Percentiles rank a stretch among this genome's conserved stretches.
Evolutionary conservation across 192 early-diverging fungal species (phyloP).

Genomic region (Coemansia sp.): DNA sequence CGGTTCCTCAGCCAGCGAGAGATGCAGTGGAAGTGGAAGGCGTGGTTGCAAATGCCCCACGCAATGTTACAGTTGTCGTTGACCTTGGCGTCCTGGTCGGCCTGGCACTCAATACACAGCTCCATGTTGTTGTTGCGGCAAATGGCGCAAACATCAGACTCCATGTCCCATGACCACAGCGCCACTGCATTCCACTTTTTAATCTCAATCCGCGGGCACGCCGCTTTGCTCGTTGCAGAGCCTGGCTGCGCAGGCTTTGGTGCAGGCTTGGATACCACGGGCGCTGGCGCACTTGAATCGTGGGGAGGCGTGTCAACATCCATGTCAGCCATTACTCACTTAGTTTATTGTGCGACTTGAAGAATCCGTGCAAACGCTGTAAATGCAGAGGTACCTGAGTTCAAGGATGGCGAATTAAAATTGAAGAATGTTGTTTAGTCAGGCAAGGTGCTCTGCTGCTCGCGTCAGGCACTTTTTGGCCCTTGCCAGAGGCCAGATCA

Average conservation of each 20-base stretch:
- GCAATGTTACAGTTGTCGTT: conserved; percentile 93
- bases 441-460: too few relatives aligned
- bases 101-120: conserved; percentile 97
- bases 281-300: background rate
- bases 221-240: conserved; percentile 3
- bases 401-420: background rate
- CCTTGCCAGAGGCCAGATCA: background rate
- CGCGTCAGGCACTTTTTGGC: background rate
- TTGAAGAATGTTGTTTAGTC: too few relatives aligned
- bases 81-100: conserved; percentile 90
- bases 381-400: background rate
- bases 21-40: conserved; percentile 99
- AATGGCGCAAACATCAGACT: conserved; percentile 97
- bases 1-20: conserved; percentile 96
- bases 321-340: conserved; percentile 18
- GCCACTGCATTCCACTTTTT: conserved; percentile 99
- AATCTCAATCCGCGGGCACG: conserved; percentile 86
- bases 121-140: conserved; percentile 99
- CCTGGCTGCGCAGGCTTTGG: background rate
- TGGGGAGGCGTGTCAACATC: conserved; percentile 22
- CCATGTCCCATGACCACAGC: conserved; percentile 99
- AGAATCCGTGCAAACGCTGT: background rate
- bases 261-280: background rate
- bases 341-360: background rate
- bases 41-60: conserved; percentile 98